Evolutionary conservation across 371 early-diverging fungal genomes (phyloP).

Genomic region (Mucor indicus): DNA sequence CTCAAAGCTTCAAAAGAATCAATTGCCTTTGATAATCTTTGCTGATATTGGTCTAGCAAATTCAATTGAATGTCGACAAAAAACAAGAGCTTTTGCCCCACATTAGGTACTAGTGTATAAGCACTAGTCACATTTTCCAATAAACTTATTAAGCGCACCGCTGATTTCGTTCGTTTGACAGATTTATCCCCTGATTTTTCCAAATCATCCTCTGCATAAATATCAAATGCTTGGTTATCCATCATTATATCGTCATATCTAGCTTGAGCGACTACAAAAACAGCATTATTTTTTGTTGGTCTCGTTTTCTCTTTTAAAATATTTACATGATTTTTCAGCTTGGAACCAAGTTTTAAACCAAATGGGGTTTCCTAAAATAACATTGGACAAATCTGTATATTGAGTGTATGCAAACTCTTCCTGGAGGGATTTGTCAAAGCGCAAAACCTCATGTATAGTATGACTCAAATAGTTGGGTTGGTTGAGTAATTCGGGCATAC

Average conservation of each 20-base stretch:
- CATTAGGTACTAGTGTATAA: conserved; percentile 35
- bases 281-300: not conserved
- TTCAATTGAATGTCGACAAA: conserved; percentile 51
- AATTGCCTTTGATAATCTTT: conserved; percentile 42
- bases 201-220: conserved; percentile 41
- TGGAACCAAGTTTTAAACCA: conserved; percentile 74
- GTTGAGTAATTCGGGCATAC: conserved; percentile 52
- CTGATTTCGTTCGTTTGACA: conserved; percentile 48
- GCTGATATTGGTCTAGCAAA: conserved; percentile 48
- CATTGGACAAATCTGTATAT: conserved; percentile 46
- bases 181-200: conserved; percentile 19
- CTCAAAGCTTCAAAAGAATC: conserved; percentile 53
- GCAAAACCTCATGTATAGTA: conserved; percentile 66
- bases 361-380: conserved; percentile 52
- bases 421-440: conserved; percentile 72
- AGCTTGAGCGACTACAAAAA: conserved; percentile 34
- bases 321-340: conserved; percentile 68
- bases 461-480: conserved; percentile 68
- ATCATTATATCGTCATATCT: conserved; percentile 63
- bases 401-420: conserved; percentile 62
- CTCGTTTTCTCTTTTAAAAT: not conserved
- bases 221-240: conserved; percentile 61
- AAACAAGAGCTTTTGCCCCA: conserved; percentile 46
- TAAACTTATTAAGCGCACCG: conserved; percentile 53
- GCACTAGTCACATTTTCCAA: conserved; percentile 59